Evolutionary conservation across 192 early-diverging fungal species (phyloP).

Genomic region (Tieghemiomyces parasiticus): DNA sequence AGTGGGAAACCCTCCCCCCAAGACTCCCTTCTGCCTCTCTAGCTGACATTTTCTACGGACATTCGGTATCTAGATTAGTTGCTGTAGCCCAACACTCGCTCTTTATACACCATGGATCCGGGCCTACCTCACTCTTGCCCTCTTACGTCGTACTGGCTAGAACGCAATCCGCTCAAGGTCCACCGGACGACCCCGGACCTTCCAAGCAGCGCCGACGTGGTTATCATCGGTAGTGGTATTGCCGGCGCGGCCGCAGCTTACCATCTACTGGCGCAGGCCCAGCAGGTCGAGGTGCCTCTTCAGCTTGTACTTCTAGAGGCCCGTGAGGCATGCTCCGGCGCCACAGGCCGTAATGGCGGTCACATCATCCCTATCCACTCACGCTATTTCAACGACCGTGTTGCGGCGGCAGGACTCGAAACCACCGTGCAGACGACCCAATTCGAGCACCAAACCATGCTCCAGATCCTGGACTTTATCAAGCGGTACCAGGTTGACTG

Average conservation of each 20-base stretch:
- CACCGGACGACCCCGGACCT: conserved; percentile 8
- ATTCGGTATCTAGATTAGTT: too few relatives aligned
- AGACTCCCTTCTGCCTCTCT: too few relatives aligned
- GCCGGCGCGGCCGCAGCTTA: conserved; percentile 19
- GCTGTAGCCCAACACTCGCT: too few relatives aligned
- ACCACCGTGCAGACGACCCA: conserved; percentile 9
- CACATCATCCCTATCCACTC: conserved; percentile 17
- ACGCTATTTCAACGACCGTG: conserved; percentile 1
- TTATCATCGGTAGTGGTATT: conserved; percentile 25
- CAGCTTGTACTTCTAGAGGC: conserved; percentile 23
- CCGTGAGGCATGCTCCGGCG: conserved; percentile 23
- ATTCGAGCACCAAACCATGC: conserved; percentile 18
- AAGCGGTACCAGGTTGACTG: conserved; percentile 4
- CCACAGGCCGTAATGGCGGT: conserved; percentile 37
- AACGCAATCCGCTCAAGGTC: neutral
- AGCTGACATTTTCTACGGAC: too few relatives aligned
- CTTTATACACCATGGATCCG: neutral
- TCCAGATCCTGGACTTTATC: conserved; percentile 12
- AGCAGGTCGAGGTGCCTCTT: neutral
- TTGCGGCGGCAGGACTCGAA: neutral
- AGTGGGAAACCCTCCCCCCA: too few relatives aligned
- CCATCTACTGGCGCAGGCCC: conserved; percentile 14
- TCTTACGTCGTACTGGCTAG: neutral
- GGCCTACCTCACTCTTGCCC: neutral
- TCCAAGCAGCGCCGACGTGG: conserved; percentile 14